phyloP scores from a whole-genome alignment of 1,284 basidiomycete genomes.

The Cryptococcus sp. region DNA sequence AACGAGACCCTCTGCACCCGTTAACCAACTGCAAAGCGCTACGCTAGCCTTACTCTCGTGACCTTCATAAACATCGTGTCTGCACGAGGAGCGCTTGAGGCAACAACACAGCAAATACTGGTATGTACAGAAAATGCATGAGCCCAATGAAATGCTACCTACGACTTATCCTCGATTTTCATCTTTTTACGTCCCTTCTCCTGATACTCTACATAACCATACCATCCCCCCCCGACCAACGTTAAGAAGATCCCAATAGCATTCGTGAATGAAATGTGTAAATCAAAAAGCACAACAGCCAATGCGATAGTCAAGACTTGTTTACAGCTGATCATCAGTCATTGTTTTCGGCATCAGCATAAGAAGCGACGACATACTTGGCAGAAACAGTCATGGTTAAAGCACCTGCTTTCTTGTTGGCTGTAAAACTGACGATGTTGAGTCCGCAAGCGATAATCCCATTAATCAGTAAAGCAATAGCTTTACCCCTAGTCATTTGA shows the following conservation, averaged over 20 bases:
- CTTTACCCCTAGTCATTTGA: constrained; percentile 55
- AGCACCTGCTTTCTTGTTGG: constrained; percentile 78
- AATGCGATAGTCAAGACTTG: constrained; percentile 87
- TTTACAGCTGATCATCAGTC: constrained; percentile 57
- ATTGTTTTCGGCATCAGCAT: background rate
- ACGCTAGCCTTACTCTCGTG: too few relatives aligned
- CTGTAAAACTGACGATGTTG: constrained; percentile 86
- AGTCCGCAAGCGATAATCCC: constrained; percentile 81
- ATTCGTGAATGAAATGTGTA: constrained; percentile 73
- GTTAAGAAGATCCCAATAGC: constrained; percentile 75
- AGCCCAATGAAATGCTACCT: background rate
- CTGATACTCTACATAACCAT: constrained; percentile 66
- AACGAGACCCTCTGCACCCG: too few relatives aligned
- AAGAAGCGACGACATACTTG: constrained; percentile 28
- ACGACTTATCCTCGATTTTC: constrained; percentile 5
- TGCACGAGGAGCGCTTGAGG: too few relatives aligned
- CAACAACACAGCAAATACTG: too few relatives aligned
- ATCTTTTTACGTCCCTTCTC: constrained; percentile 52
- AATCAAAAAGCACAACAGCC: constrained; percentile 75
- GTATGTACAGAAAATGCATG: constrained; percentile 1
- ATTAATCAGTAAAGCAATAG: constrained; percentile 64
- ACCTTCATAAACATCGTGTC: too few relatives aligned
- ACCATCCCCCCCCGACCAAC: constrained; percentile 71
- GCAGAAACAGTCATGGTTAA: constrained; percentile 48
- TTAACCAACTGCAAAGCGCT: too few relatives aligned